Percentiles rank a stretch among this genome's conserved stretches.
These are phyloP conservation scores for Sanguinoderma infundibulare DNA, from an alignment of 1,284 basidiomycete genomes.

Conservation along the genomic window DNA sequence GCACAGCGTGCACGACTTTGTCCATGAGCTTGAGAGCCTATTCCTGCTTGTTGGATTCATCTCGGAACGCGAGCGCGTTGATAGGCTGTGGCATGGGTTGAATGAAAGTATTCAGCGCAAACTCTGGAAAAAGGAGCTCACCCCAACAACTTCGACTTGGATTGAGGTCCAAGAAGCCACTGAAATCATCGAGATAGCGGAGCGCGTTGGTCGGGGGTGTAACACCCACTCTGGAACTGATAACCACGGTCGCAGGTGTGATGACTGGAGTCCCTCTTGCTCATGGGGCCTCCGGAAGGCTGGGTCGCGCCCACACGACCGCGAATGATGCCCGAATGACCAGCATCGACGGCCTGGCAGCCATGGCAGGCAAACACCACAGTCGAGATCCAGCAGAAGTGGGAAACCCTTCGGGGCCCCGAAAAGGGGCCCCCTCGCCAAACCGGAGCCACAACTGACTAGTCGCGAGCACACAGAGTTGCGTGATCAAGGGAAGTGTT, in stretches of 20 bases:
- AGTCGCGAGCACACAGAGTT: constrained; percentile 15
- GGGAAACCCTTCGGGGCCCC: not conserved
- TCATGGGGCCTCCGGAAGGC: not conserved
- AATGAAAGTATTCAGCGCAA: constrained; percentile 31
- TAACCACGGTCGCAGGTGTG: not conserved
- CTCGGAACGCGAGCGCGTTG: constrained; percentile 35
- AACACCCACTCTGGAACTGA: not conserved
- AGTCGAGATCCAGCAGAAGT: not conserved
- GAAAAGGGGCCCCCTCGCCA: no score
- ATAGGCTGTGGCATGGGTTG: constrained; percentile 41
- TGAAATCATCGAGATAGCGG: constrained; percentile 20
- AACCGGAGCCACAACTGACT: not conserved
- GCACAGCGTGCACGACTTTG: constrained; percentile 28
- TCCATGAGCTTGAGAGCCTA: constrained; percentile 37
- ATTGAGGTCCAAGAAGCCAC: constrained; percentile 17
- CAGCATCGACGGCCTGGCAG: no score
- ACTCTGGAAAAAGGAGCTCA: constrained; percentile 34
- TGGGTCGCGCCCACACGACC: no score
- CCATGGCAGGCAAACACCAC: no score
- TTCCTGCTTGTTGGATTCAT: constrained; percentile 36
- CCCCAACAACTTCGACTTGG: constrained; percentile 27
- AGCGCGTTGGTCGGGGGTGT: constrained; percentile 1
- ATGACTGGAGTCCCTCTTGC: not conserved
- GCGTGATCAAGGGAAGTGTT: constrained; percentile 14
- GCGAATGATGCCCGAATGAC: not conserved